Base-by-base conservation (phyloP, 768 basidiomycete genomes). In the Krasilnikovozyma curviuscula region DNA sequence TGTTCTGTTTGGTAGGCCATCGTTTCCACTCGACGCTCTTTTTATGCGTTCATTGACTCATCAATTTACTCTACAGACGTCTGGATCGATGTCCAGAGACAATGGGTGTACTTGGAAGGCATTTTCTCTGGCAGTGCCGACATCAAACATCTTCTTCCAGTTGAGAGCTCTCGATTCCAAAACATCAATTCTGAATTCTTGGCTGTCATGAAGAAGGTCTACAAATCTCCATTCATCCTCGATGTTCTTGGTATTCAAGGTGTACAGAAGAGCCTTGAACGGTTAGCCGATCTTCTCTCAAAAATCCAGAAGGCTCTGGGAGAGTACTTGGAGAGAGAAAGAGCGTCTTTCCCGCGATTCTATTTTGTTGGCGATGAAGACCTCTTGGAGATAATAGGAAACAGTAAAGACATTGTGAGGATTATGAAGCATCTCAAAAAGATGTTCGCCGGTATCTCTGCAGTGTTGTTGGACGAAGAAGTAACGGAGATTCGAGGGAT, bases 321-420 rank as follows among this genome's bases (percentile, higher is more conserved):
- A 65, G 93, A 98, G 70, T 98, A 98, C 61, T 74, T 98, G 24
- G 93, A 98, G 61, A 78, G 93, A 46, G 93, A 98, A 61, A 79
- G 93, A 48, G 79, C 91, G 4, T 86, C 85, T 0, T 98, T 98
- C 76, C 93, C 93, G 59, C 83, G 93, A 7, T 98, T 98, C 70
- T 98, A 98, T 68, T 98, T 98, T 59, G 88, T 98, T 45, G 93
- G 93, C 58, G 93, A 98, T 66, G 93, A 98, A 62, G 93, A 98
- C 62, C 68, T 98, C 52, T 72, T 98, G 54, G 93, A 98, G 65
- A 98, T 98, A 58, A 97, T 98, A 55, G 93, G 93, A 54, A 98
- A 98, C 69, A 93, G 86, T 73, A 98, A 95, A 65, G 89, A 97
- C 60, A 93, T 97, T 56, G 67, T 86, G 37, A 81, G 93, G 32